Evolutionary conservation across 2,329 filamentous ascomycete species (phyloP), one percentile per base, ranked within the genome.

Genomic region (Paracoccidioides lutzii): DNA sequence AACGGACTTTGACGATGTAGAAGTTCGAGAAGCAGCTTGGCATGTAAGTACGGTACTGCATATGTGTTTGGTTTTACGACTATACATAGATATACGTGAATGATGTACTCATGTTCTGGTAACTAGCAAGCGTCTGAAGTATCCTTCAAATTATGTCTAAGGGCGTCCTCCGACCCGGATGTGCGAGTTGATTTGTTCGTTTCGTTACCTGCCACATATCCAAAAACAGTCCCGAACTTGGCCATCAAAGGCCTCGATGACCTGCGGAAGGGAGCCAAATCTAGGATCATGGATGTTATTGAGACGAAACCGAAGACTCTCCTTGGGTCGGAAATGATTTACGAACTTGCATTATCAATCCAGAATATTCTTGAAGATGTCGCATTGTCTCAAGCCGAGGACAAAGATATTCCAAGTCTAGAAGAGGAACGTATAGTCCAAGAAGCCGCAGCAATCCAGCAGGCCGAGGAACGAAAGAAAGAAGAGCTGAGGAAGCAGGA

Each of bases 361-460:
- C 78, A 82, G 61, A 83, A 87, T 58, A 75, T 91, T 8, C 77
- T 97, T 3, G 89, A 96, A 70, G 88, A 94, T 68, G 88, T 88
- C n/a, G 87, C 89, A 1, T 78, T 84, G 61, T 82, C 84, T 33
- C 87, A 87, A 62, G 84, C 86, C 50, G 81, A 84, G 55, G 87
- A 88, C 37, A 81, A 83, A 55, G 81, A 89, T 59, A 74, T 95
- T 14, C 90, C 89, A 1, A 95, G 89, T 37, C 76, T 97, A 5
- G 89, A 95, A 65, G 89, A 94, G 64, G 90, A 97, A 69, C 82
- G 90, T 42, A 89, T 87, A 33, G 83, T 83, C 12, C 88, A 95
- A 59, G 88, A 94, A 71, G 85, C 85, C 78, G 64, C 71, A 53
- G 85, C 77, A 2, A 64, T 73, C 54, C 72, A 75, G 56, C 70